These are phyloP conservation scores for Steccherinum ochraceum DNA, from an alignment of 768 basidiomycete species.

Conservation along the genomic window DNA sequence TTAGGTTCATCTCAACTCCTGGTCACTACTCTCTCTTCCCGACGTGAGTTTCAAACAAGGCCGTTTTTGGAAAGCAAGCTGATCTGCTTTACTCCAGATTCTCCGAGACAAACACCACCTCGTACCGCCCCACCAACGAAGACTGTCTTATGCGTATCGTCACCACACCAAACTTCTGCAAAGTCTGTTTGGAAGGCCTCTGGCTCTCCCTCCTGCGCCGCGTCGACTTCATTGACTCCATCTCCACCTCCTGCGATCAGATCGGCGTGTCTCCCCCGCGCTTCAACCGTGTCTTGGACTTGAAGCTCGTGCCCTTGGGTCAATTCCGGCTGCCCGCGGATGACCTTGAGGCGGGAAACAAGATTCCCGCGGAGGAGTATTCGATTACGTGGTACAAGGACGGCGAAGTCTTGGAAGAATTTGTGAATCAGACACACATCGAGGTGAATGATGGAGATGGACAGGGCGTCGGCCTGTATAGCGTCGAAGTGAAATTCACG, in stretches of 20 bases:
- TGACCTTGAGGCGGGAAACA: slow-evolving; percentile 15
- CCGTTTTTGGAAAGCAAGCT: neutral
- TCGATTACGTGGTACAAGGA: slow-evolving; percentile 51
- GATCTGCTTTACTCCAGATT: slow-evolving; percentile 33
- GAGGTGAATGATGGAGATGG: slow-evolving; percentile 26
- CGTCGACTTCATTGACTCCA: slow-evolving; percentile 55
- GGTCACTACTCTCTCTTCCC: slow-evolving; percentile 67
- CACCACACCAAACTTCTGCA: slow-evolving; percentile 67
- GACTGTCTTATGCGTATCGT: slow-evolving; percentile 79
- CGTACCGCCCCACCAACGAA: slow-evolving; percentile 78
- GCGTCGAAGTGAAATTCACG: slow-evolving; percentile 40
- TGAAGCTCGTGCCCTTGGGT: slow-evolving; percentile 56
- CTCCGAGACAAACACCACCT: slow-evolving; percentile 55
- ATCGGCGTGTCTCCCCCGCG: neutral
- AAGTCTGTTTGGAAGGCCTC: slow-evolving; percentile 65
- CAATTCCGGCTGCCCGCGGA: slow-evolving; percentile 37
- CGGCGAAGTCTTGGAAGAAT: slow-evolving; percentile 34
- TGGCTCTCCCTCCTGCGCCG: slow-evolving; percentile 60
- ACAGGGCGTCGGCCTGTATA: slow-evolving; percentile 32
- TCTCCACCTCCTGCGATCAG: slow-evolving; percentile 35
- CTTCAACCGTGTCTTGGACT: slow-evolving; percentile 31
- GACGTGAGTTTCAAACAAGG: slow-evolving; percentile 43
- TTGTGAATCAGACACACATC: slow-evolving; percentile 47
- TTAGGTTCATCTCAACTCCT: slow-evolving; percentile 51
- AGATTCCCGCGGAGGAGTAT: slow-evolving; percentile 40